phyloP scores from a whole-genome alignment of 1,284 basidiomycete genomes.

The Trichosporon faecale region DNA sequence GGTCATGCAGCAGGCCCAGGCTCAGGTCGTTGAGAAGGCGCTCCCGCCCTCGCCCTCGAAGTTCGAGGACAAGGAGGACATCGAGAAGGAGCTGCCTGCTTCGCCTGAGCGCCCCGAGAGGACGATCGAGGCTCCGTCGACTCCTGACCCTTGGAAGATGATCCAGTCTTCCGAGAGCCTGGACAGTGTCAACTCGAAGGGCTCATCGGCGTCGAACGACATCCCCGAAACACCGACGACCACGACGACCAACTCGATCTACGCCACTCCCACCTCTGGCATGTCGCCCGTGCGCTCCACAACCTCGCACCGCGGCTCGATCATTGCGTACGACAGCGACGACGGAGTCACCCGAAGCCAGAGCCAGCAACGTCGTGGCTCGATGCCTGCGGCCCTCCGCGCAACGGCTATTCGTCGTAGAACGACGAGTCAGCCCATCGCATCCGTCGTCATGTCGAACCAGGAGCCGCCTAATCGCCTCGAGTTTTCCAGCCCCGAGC shows the following conservation, averaged over 20 bases:
- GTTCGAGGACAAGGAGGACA: neutral
- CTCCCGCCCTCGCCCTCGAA: neutral
- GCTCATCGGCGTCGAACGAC: neutral
- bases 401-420: neutral
- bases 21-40: neutral
- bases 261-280: neutral
- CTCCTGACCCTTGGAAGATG: neutral
- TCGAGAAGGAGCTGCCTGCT: neutral
- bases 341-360: neutral
- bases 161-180: neutral
- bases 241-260: neutral
- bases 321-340: conserved; percentile 3
- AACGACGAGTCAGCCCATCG: neutral
- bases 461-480: neutral
- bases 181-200: neutral
- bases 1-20: neutral
- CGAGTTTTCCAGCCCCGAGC: neutral
- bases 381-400: neutral
- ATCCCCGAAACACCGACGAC: neutral
- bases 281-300: neutral
- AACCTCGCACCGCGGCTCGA: neutral
- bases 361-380: neutral
- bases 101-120: neutral
- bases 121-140: neutral
- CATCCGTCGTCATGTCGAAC: neutral